Conservation (phyloP, 495 filamentous ascomycete genomes). For the Trichoderma virens region DNA sequence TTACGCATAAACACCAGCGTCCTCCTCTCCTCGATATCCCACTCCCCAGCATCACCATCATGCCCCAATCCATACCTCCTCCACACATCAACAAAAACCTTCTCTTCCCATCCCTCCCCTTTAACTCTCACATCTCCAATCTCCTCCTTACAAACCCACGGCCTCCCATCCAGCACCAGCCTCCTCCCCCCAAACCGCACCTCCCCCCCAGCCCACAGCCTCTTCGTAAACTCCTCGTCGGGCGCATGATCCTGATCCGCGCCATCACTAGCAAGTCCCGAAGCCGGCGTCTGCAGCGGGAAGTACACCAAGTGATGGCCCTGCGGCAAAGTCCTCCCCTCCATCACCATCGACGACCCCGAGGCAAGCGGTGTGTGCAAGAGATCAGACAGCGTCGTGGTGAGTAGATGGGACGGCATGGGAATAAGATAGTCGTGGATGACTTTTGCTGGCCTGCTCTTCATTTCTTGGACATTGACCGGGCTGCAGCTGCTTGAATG, state of each 20-base stretch:
- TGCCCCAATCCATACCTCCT: constrained; percentile 22
- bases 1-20: constrained; percentile 33
- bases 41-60: not conserved
- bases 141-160: constrained; percentile 54
- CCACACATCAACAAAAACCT: constrained; percentile 34
- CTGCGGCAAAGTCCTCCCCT: constrained; percentile 41
- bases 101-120: constrained; percentile 28
- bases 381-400: constrained; percentile 53
- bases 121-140: constrained; percentile 48
- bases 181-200: constrained; percentile 22
- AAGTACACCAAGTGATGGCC: constrained; percentile 72
- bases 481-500: not conserved
- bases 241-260: constrained; percentile 66
- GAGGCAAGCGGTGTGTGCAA: constrained; percentile 28
- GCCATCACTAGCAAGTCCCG: constrained; percentile 56
- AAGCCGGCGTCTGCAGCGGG: constrained; percentile 48
- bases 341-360: constrained; percentile 9
- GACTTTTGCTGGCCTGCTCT: constrained; percentile 43
- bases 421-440: constrained; percentile 59
- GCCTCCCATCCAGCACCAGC: constrained; percentile 39
- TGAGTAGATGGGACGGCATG: constrained; percentile 56
- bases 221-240: constrained; percentile 51
- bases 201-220: constrained; percentile 75
- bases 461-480: not conserved
- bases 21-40: constrained; percentile 27